A percentile compares a stretch with the other conserved stretches of the same genome.
phyloP scores from a whole-genome alignment of 768 basidiomycete genomes.

The Sporobolomyces phaffii region DNA sequence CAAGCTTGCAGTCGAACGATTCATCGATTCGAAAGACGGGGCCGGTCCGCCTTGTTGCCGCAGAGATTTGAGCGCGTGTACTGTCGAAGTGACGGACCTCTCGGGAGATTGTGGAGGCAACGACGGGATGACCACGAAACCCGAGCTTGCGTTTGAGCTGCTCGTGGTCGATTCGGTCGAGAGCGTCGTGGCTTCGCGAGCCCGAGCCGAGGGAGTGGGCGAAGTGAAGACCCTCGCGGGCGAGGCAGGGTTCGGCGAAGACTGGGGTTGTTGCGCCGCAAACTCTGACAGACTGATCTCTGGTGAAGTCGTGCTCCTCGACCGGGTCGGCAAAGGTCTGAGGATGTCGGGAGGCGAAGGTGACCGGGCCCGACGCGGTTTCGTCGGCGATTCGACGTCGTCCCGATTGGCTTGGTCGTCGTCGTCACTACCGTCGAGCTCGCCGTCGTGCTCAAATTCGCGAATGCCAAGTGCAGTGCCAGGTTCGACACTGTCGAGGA shows the following conservation, averaged over 20 bases:
- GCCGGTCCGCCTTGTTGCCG: too few relatives aligned
- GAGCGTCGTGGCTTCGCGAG: background rate
- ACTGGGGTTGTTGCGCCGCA: background rate
- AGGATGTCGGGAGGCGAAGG: background rate
- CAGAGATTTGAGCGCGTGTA: background rate
- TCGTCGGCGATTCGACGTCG: background rate
- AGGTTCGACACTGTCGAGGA: background rate
- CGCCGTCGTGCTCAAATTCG: too few relatives aligned
- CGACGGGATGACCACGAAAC: background rate
- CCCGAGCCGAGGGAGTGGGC: background rate
- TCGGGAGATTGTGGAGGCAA: background rate
- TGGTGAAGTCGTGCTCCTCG: background rate
- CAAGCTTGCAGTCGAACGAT: slow-evolving; percentile 2
- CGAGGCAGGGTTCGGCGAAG: background rate
- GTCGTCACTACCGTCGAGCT: too few relatives aligned
- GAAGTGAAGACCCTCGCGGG: background rate
- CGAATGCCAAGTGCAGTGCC: background rate
- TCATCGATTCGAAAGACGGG: too few relatives aligned
- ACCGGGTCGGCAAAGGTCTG: background rate
- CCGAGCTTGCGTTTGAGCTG: background rate
- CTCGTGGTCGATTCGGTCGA: background rate
- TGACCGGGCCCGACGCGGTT: background rate
- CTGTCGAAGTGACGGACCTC: background rate
- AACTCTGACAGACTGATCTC: background rate
- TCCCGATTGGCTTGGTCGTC: background rate